phyloP scores from a whole-genome alignment of 192 early-diverging fungal genomes.

The Rhizoclosmatium globosum region DNA sequence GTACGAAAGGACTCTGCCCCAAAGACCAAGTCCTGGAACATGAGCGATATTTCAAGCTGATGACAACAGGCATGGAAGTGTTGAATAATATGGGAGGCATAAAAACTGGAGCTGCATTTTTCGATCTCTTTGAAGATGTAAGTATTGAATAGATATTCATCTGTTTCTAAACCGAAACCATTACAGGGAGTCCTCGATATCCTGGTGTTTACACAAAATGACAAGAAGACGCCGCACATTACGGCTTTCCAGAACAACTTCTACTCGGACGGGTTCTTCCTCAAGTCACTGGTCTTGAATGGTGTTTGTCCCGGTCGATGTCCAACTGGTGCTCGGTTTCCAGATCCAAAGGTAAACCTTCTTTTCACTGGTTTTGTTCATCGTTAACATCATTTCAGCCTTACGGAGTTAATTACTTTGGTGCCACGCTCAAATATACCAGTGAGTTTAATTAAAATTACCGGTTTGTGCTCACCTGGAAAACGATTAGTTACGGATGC shows the following conservation, averaged over 20 bases:
- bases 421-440: constrained; percentile 88
- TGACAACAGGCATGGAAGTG: constrained; percentile 70
- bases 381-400: constrained; percentile 52
- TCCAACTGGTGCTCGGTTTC: constrained; percentile 46
- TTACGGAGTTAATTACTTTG: constrained; percentile 84
- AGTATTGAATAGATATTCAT: constrained; percentile 36
- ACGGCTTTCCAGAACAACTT: constrained; percentile 85
- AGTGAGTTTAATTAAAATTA: not conserved
- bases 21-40: constrained; percentile 51
- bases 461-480: not conserved
- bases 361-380: not conserved
- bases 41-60: constrained; percentile 69
- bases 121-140: constrained; percentile 93
- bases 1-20: constrained; percentile 57
- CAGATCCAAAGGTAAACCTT: constrained; percentile 54
- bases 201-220: constrained; percentile 62
- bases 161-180: not conserved
- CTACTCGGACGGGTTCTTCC: constrained; percentile 94
- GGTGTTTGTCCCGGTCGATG: constrained; percentile 70
- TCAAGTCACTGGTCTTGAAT: constrained; percentile 81
- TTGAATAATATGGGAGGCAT: constrained; percentile 57
- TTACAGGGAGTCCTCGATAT: constrained; percentile 84
- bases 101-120: constrained; percentile 73
- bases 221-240: constrained; percentile 47
- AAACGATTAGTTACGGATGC: constrained; percentile 71